Evolutionary conservation across 176 grass and related monocot species (phyloP), one percentile per base, ranked within the genome.

Genomic region (Musa acuminata): DNA sequence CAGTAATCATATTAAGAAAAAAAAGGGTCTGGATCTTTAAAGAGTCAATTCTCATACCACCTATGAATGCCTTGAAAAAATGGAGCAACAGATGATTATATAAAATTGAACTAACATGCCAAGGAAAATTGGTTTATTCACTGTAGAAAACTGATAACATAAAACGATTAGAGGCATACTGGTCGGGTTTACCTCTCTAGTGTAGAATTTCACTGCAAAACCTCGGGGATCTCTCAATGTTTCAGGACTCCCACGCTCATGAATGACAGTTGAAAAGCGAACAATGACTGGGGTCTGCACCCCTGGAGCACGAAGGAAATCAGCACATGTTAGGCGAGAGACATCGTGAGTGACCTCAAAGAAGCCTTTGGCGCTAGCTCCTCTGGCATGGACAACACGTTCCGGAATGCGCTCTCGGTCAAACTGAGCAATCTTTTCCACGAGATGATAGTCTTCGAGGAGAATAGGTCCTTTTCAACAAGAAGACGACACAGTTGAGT

Each of bases 141-240:
- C 6, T 3, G 17, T 13, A 50, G 11, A 49, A 49, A 19, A 10
- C 14, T 29, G 0, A 69, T 26, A 16, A 13, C 43, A n/a, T n/a
- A 8, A 13, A 13, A 76, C 52, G 59, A 10, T 23, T 27, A 23
- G n/a, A 23, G 11, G 10, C 8, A 65, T 50, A 10, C 8, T 64
- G 29, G 29, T 5, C 20, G 1, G 19, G 8, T 9, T 62, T 89
- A 96, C 92, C 92, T 96, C 92, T 89, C 92, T 91, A 8, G 84
- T 91, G 80, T 96, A 96, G 76, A 96, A 96, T 71, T 96, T 96
- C 19, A 91, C 88, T 7, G 89, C 92, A 75, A 91, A 96, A 79
- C 89, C 92, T 82, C 86, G 88, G 13, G 92, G 88, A 51, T 96
- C 88, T 72, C 92, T 86, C 75, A 96, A 64, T 24, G 92, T 96